Percentiles rank a stretch among this genome's conserved stretches.
Evolutionary conservation across 805 yeast genomes (phyloP).

Genomic region (Starmera dryadoides): DNA sequence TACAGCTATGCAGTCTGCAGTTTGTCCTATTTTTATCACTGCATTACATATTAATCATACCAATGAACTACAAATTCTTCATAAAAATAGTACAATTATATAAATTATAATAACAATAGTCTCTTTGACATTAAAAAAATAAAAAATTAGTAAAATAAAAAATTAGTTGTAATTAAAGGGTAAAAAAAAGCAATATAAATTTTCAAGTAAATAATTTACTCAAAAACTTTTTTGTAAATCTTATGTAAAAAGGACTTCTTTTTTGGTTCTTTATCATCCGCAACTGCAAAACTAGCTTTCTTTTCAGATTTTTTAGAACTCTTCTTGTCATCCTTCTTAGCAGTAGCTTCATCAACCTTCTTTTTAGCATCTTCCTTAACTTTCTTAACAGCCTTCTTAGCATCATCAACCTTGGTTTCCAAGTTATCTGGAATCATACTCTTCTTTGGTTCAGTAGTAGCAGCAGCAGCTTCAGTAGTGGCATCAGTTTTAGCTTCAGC

Average conservation of each 20-base stretch:
- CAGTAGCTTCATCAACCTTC: not conserved
- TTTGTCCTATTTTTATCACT: no score
- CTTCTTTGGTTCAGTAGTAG: not conserved
- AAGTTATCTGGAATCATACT: not conserved
- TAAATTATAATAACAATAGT: no score
- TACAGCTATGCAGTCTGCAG: no score
- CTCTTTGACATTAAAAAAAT: no score
- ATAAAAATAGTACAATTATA: no score
- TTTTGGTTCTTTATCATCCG: not conserved
- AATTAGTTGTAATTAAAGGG: no score
- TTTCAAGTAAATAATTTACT: no score
- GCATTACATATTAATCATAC: no score
- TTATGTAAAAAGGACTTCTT: not conserved
- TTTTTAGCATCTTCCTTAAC: not conserved
- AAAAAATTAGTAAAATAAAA: not conserved
- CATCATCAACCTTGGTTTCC: not conserved
- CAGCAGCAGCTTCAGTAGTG: not conserved
- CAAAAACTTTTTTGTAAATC: not conserved
- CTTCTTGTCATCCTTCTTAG: not conserved
- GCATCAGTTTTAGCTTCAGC: not conserved
- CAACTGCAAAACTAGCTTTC: not conserved
- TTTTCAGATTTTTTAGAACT: not conserved
- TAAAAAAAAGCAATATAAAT: not conserved
- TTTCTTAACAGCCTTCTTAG: not conserved
- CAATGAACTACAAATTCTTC: no score